Evolutionary conservation across 352 stramenopile species (phyloP).

Genomic region (Pythium brachiatum): DNA sequence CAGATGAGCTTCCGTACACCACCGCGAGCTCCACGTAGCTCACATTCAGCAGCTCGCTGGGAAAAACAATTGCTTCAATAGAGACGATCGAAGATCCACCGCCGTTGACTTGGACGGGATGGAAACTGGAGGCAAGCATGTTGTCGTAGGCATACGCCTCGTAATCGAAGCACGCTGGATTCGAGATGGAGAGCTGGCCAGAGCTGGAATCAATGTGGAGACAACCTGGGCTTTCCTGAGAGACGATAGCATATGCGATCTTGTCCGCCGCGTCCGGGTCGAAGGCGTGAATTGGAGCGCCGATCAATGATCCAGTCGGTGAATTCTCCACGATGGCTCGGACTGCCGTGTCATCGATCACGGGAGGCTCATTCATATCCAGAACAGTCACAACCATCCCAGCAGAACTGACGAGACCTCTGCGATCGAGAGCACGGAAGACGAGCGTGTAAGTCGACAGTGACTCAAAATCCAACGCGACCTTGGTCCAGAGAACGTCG

Average conservation of each 20-base stretch:
- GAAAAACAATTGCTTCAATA: conserved; percentile 14
- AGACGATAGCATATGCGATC: conserved; percentile 30
- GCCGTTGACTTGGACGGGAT: conserved; percentile 3
- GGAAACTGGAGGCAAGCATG: not conserved
- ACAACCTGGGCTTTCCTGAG: conserved; percentile 36
- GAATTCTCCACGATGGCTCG: conserved; percentile 39
- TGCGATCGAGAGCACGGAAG: conserved; percentile 20
- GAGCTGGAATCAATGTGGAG: conserved; percentile 33
- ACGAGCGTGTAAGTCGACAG: conserved; percentile 17
- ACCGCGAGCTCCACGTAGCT: conserved; percentile 20
- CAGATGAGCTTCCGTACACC: conserved; percentile 3
- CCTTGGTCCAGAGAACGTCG: conserved; percentile 3
- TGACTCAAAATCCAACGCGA: conserved; percentile 19
- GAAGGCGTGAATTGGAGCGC: conserved; percentile 7
- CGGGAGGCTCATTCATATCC: conserved; percentile 30
- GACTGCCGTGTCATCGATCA: conserved; percentile 23
- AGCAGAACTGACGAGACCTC: conserved; percentile 1
- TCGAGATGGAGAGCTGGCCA: conserved; percentile 40
- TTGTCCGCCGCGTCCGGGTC: conserved; percentile 6
- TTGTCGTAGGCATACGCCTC: conserved; percentile 36
- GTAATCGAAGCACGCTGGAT: conserved; percentile 47
- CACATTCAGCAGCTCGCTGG: conserved; percentile 10
- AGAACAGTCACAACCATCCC: conserved; percentile 14
- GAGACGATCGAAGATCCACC: not conserved
- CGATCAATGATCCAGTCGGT: conserved; percentile 19